phyloP scores from a whole-genome alignment of 139 green algal genomes.

The Closterium sp. region DNA sequence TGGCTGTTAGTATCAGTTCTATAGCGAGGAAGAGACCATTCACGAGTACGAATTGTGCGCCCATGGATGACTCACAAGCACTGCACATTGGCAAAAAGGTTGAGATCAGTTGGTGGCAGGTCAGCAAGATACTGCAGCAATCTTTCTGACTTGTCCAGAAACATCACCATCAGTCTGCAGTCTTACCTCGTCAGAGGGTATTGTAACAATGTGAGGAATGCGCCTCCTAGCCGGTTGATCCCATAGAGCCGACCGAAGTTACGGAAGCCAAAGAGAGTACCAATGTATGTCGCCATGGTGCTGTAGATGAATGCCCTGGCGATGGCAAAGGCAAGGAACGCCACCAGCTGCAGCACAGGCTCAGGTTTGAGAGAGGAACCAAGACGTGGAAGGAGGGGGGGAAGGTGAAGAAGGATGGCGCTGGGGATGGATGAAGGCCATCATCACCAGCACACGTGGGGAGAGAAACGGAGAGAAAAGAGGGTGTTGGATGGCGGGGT shows the following conservation, averaged over 20 bases:
- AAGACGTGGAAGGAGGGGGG: no score
- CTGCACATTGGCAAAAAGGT: neutral
- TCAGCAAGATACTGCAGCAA: neutral
- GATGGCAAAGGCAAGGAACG: slow-evolving; percentile 15
- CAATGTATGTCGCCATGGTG: slow-evolving; percentile 24
- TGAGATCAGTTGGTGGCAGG: neutral
- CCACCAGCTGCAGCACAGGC: neutral
- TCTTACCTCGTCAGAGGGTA: neutral
- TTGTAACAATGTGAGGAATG: slow-evolving; percentile 11
- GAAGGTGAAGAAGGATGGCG: no score
- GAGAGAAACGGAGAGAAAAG: no score
- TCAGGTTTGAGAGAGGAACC: no score
- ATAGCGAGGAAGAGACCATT: neutral
- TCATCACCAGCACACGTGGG: no score
- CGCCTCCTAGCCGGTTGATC: slow-evolving; percentile 10
- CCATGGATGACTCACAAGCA: neutral
- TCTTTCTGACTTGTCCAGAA: neutral
- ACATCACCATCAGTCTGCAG: no score
- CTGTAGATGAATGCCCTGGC: slow-evolving; percentile 24
- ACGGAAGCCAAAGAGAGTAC: slow-evolving; percentile 17
- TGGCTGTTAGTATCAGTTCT: neutral
- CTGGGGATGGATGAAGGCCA: no score
- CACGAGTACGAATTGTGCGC: neutral
- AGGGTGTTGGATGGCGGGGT: no score
- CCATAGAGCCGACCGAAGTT: slow-evolving; percentile 38